Evolutionary conservation across 352 stramenopile species (phyloP), one percentile per base, ranked within the genome.

Genomic region (Phytophthora quininea): DNA sequence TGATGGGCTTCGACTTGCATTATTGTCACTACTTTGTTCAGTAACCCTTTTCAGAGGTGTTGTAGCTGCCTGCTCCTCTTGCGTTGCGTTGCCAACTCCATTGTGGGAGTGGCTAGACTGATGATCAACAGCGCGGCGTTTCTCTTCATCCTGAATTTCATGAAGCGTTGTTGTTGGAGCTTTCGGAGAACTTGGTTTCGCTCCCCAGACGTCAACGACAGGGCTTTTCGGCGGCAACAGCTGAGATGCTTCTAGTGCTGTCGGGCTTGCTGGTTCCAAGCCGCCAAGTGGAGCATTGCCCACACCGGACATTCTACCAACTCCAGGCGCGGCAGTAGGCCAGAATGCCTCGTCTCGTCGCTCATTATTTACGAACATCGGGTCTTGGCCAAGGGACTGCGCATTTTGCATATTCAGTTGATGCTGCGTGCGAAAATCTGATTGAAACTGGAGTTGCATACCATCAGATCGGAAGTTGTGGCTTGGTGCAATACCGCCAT

Each of bases 371-470:
- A 80, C 9, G 47, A 88, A 80, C 43, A 71, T 70, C 30, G 72
- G 4, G 38, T 71, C 61, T 50, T 79, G 74, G 15, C 55, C 55
- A 14, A 67, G 46, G 1, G 62, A 32, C 4, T 71, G 64, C 7
- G 49, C 15, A 15, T 70, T 68, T 24, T 70, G 68, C 19, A 71
- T 15, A 33, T 54, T 71, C 9, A 75, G 50, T 33, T 90, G 65
- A 19, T 85, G 80, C 24, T 86, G 71, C 9, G 70, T 58, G 30
- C 69, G 73, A 31, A 82, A 89, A 7, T 90, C 72, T 0, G 76
- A 85, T 63, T 82, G 74, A 31, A 88, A 91, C 46, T 77, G 79
- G 27, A 70, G 63, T 32, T 82, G 70, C 74, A 89, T 80, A 8
- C 54, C 60, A 7, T 74, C 58, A 7, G 64, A 68, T 40, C 60